These are phyloP conservation scores for Ascocoryne sarcoides DNA, from an alignment of 2,329 filamentous ascomycete genomes.

Conservation along the genomic window DNA sequence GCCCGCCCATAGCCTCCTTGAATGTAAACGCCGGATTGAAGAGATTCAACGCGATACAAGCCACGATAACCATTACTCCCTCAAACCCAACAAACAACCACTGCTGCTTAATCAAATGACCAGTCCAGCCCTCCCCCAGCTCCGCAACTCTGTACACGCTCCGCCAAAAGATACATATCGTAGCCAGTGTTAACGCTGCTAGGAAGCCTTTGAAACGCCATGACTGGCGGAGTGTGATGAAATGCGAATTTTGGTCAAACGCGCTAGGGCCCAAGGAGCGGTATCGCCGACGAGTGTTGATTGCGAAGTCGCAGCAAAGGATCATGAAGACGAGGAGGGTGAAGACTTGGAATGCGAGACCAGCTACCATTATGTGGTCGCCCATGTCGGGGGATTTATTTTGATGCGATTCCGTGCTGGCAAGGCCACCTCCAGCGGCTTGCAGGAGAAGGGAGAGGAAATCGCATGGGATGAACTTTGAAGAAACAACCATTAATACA, in stretches of 20 bases:
- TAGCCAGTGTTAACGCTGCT: constrained; percentile 35
- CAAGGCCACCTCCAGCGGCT: constrained; percentile 49
- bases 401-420: constrained; percentile 39
- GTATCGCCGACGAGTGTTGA: constrained; percentile 24
- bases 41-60: constrained; percentile 36
- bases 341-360: constrained; percentile 51
- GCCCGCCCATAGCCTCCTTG: constrained; percentile 6
- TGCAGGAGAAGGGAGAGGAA: constrained; percentile 52
- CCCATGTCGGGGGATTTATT: constrained; percentile 33
- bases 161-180: constrained; percentile 47
- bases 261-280: constrained; percentile 25
- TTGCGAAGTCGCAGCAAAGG: constrained; percentile 18
- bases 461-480: constrained; percentile 59
- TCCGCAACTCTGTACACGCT: constrained; percentile 49
- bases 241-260: constrained; percentile 14
- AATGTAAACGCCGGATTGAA: constrained; percentile 32
- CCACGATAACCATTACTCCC: constrained; percentile 41
- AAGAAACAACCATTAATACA: too few species aligned
- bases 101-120: constrained; percentile 47
- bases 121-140: constrained; percentile 47
- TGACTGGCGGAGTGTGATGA: constrained; percentile 6
- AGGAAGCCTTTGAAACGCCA: constrained; percentile 18
- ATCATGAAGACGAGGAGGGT: constrained; percentile 47
- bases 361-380: constrained; percentile 58
- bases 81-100: constrained; percentile 50